These are phyloP conservation scores for Voacanga thouarsii DNA, from an alignment of 257 asterid species.

Conservation along the genomic window DNA sequence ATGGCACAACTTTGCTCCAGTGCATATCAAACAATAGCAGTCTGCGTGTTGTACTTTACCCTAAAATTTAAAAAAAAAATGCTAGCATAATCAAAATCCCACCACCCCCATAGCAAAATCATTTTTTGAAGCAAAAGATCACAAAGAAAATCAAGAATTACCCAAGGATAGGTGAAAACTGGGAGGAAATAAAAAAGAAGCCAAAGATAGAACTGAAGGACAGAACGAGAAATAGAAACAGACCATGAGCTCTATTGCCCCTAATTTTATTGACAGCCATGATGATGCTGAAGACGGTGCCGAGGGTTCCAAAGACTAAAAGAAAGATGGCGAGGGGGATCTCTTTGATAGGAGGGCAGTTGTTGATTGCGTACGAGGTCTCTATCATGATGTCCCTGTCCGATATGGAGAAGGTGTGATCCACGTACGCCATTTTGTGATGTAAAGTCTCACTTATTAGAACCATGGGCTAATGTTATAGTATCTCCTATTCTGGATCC, in stretches of 20 bases:
- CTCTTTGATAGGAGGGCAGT: slow-evolving; percentile 93
- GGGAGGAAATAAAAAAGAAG: neutral
- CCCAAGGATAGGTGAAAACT: neutral
- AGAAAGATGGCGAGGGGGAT: slow-evolving; percentile 88
- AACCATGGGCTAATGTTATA: too few relatives aligned
- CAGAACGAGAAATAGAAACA: neutral
- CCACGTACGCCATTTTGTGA: slow-evolving; percentile 77
- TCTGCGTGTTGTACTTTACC: slow-evolving; percentile 5
- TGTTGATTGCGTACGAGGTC: slow-evolving; percentile 57
- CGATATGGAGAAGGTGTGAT: slow-evolving; percentile 95
- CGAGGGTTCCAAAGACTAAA: slow-evolving; percentile 78
- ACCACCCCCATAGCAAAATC: neutral
- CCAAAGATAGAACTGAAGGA: neutral
- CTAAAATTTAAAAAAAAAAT: neutral
- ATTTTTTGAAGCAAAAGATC: neutral
- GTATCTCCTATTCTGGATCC: too few relatives aligned
- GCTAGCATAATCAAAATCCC: neutral
- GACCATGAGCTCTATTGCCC: slow-evolving; percentile 96
- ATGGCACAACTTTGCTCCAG: neutral
- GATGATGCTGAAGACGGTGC: slow-evolving; percentile 58
- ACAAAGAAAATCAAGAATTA: neutral
- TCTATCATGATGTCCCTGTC: slow-evolving; percentile 97
- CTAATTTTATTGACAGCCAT: slow-evolving; percentile 88
- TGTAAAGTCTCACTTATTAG: too few relatives aligned
- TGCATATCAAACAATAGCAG: neutral